phyloP scores from a whole-genome alignment of 2,329 filamentous ascomycete species.

The Aspergillus niger region DNA sequence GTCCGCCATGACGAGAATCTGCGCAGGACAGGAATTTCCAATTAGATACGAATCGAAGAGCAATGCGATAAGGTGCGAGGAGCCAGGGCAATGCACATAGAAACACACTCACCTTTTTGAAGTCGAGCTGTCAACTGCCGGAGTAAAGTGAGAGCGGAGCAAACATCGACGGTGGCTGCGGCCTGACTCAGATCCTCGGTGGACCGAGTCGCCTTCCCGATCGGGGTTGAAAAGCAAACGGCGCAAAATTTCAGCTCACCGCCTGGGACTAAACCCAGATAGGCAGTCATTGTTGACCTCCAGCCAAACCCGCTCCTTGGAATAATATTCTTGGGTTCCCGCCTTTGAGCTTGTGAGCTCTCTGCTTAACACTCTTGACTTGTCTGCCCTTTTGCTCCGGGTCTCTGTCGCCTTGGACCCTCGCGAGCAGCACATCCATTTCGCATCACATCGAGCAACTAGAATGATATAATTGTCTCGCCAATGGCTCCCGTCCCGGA shows the following conservation, averaged over 20 bases:
- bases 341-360: constrained; percentile 24
- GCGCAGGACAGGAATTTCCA: constrained; percentile 35
- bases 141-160: not conserved
- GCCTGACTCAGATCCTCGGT: constrained; percentile 2
- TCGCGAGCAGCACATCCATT: constrained; percentile 8
- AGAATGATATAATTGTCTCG: constrained; percentile 46
- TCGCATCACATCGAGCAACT: constrained; percentile 21
- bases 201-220: not conserved
- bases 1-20: constrained; percentile 32
- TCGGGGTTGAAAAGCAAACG: constrained; percentile 15
- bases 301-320: constrained; percentile 26
- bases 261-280: constrained; percentile 39
- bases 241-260: constrained; percentile 30
- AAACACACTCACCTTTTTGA: not conserved
- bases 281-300: constrained; percentile 43
- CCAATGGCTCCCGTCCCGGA: constrained; percentile 71
- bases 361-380: constrained; percentile 13
- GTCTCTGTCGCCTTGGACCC: constrained; percentile 3
- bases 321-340: constrained; percentile 34
- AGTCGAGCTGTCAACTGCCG: not conserved
- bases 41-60: not conserved
- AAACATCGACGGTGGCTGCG: not conserved
- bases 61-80: not conserved
- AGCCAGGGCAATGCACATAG: not conserved
- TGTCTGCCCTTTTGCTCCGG: not conserved